These are phyloP conservation scores for Apiospora marii DNA, from an alignment of 2,329 filamentous ascomycete genomes.

Conservation along the genomic window DNA sequence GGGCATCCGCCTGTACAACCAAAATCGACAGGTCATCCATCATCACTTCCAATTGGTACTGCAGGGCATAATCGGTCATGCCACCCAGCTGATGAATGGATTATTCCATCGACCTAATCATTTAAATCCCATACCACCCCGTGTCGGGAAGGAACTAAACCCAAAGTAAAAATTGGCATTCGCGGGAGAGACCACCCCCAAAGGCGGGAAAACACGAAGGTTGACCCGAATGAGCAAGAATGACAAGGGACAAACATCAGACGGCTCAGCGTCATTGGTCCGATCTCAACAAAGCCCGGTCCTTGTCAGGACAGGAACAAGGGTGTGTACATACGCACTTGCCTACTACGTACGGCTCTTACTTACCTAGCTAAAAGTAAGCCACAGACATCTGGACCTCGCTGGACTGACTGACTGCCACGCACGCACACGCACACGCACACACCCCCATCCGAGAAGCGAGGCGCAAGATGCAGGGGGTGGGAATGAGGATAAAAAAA, in stretches of 20 bases:
- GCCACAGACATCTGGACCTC: background rate
- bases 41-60: background rate
- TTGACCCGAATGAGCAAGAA: constrained; percentile 17
- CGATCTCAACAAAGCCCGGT: constrained; percentile 4
- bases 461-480: constrained; percentile 7
- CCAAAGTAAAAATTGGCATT: constrained; percentile 7
- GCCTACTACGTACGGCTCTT: background rate
- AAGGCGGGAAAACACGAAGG: background rate
- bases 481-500: background rate
- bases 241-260: constrained; percentile 9
- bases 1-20: background rate
- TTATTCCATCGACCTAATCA: background rate
- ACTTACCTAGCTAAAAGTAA: background rate
- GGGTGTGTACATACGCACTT: background rate
- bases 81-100: background rate
- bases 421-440: background rate
- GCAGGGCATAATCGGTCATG: background rate
- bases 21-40: constrained; percentile 10
- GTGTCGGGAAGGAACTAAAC: background rate
- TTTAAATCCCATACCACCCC: background rate
- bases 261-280: constrained; percentile 5
- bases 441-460: background rate
- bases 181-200: background rate
- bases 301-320: constrained; percentile 12
- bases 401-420: background rate